A percentile compares a stretch with the other conserved stretches of the same genome.
Conservation (phyloP, 257 asterid species). For the Prunella vulgaris region DNA sequence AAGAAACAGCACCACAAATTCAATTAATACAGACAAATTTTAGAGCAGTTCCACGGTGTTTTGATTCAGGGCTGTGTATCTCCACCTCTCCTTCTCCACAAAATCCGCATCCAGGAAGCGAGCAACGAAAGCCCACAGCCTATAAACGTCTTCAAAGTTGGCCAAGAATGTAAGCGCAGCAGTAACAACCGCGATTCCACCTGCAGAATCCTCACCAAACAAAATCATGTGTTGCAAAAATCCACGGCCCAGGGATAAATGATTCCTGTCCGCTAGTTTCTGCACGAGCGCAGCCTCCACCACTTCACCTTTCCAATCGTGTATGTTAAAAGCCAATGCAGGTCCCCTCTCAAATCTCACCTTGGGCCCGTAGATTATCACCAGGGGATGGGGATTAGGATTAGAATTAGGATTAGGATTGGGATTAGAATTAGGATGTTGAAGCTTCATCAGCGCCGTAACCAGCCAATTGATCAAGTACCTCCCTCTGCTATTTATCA, state of each 20-base stretch:
- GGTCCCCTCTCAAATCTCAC: conserved; percentile 82
- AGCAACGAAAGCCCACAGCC: conserved; percentile 79
- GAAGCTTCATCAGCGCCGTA: conserved; percentile 62
- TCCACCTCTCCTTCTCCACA: conserved; percentile 94
- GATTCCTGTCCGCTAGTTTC: conserved; percentile 75
- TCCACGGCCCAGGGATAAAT: conserved; percentile 68
- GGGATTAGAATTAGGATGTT: conserved; percentile 90
- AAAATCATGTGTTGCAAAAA: conserved; percentile 53
- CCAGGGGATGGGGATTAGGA: too few relatives aligned
- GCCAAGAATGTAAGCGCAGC: conserved; percentile 74
- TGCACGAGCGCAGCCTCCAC: conserved; percentile 78
- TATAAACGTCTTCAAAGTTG: conserved; percentile 71
- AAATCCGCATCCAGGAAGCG: conserved; percentile 89
- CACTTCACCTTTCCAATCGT: conserved; percentile 87
- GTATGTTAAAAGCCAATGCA: conserved; percentile 74
- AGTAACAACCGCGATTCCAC: conserved; percentile 49
- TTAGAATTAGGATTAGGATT: too few relatives aligned
- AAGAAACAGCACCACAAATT: background rate
- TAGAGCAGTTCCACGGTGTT: conserved; percentile 42
- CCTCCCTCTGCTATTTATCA: conserved; percentile 60
- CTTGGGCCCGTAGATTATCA: conserved; percentile 81
- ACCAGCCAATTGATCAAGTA: conserved; percentile 85
- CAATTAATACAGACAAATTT: background rate
- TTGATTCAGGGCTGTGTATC: conserved; percentile 80
- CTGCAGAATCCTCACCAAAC: conserved; percentile 48